Conservation (phyloP, 495 filamentous ascomycete genomes). For the Neurospora sp. region DNA sequence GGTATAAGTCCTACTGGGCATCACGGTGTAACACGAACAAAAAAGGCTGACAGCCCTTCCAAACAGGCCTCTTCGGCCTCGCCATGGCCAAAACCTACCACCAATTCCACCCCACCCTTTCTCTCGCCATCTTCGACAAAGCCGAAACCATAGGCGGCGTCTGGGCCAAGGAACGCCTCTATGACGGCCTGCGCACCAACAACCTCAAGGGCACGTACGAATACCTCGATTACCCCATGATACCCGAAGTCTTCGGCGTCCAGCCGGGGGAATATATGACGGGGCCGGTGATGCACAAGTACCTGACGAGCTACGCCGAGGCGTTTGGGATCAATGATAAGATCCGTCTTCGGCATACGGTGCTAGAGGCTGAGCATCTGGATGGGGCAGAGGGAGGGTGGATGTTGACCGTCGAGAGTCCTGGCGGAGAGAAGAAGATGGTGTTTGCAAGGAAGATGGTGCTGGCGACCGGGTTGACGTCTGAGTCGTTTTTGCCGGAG, state of each 20-base stretch:
- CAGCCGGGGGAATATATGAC: conserved; percentile 57
- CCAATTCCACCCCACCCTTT: conserved; percentile 26
- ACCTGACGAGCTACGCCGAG: conserved; percentile 53
- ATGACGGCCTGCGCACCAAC: conserved; percentile 56
- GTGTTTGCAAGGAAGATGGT: conserved; percentile 23
- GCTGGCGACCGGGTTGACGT: conserved; percentile 29
- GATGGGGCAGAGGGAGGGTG: conserved; percentile 25
- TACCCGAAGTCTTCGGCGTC: conserved; percentile 44
- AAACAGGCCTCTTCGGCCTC: conserved; percentile 32
- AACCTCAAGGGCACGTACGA: conserved; percentile 56
- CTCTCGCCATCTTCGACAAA: conserved; percentile 29
- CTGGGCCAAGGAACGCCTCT: conserved; percentile 56
- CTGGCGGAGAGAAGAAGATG: conserved; percentile 1
- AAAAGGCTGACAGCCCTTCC: background rate
- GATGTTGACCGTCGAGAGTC: conserved; percentile 24
- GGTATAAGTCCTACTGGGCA: conserved; percentile 17
- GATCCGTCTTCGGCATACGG: conserved; percentile 44
- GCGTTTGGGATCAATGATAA: conserved; percentile 44
- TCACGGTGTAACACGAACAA: no score
- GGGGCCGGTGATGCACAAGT: conserved; percentile 52
- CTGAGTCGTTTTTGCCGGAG: conserved; percentile 27
- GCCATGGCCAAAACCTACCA: conserved; percentile 33
- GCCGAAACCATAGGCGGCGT: conserved; percentile 50
- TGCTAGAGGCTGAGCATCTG: conserved; percentile 41
- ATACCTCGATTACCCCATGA: conserved; percentile 68